These are phyloP conservation scores for Fusarium incarnatum DNA, from an alignment of 2,329 filamentous ascomycete genomes.

Conservation along the genomic window DNA sequence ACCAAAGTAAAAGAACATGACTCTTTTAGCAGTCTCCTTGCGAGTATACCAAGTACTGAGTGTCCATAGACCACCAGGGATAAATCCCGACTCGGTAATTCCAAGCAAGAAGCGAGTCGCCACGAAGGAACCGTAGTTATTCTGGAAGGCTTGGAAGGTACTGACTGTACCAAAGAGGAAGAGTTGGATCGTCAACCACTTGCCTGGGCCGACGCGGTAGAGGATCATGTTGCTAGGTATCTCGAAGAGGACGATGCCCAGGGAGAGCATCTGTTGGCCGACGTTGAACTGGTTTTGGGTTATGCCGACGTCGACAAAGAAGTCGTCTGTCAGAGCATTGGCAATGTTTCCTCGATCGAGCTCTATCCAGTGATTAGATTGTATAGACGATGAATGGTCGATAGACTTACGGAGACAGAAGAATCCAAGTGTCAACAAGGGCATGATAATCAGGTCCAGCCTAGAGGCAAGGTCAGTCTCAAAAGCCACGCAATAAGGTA, in stretches of 20 bases:
- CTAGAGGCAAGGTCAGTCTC: slow-evolving; percentile 35
- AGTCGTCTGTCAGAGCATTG: slow-evolving; percentile 61
- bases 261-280: slow-evolving; percentile 62
- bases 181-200: slow-evolving; percentile 65
- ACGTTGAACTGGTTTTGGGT: slow-evolving; percentile 64
- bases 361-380: slow-evolving; percentile 40
- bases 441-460: slow-evolving; percentile 57
- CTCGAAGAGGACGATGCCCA: slow-evolving; percentile 61
- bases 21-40: slow-evolving; percentile 62
- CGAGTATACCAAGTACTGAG: slow-evolving; percentile 67
- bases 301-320: slow-evolving; percentile 62
- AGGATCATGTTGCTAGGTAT: slow-evolving; percentile 54
- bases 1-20: slow-evolving; percentile 67
- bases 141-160: slow-evolving; percentile 66
- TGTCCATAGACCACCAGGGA: slow-evolving; percentile 63
- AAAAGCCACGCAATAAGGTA: accelerated
- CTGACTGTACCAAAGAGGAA: slow-evolving; percentile 65
- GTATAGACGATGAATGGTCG: neutral
- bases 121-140: slow-evolving; percentile 60
- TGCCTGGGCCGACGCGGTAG: slow-evolving; percentile 56
- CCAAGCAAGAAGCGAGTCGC: slow-evolving; percentile 64
- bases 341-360: slow-evolving; percentile 58
- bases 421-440: slow-evolving; percentile 56
- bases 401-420: slow-evolving; percentile 54
- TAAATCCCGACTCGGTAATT: slow-evolving; percentile 66